Conservation (phyloP, 345 rosid species). For the Salix brachista region DNA sequence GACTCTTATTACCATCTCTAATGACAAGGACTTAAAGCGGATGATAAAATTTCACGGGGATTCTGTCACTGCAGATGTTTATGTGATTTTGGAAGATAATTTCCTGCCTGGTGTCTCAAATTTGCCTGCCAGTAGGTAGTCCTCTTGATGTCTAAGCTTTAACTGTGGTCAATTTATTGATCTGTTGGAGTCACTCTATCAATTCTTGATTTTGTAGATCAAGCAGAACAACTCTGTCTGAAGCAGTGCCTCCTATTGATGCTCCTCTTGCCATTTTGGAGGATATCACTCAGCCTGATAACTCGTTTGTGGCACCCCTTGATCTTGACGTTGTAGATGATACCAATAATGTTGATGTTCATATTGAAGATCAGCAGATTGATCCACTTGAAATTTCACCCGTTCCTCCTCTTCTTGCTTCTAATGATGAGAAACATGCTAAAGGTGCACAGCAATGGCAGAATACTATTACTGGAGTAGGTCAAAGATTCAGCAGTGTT, state of each 20-base stretch:
- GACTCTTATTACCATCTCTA: slow-evolving; percentile 72
- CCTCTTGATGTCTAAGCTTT: slow-evolving; percentile 18
- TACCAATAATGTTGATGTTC: slow-evolving; percentile 33
- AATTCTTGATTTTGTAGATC: slow-evolving; percentile 45
- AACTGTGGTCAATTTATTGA: background rate
- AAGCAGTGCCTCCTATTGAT: slow-evolving; percentile 49
- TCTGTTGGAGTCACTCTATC: slow-evolving; percentile 19
- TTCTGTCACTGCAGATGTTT: slow-evolving; percentile 53
- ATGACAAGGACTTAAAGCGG: slow-evolving; percentile 58
- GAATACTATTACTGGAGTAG: slow-evolving; percentile 83
- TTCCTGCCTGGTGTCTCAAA: slow-evolving; percentile 57
- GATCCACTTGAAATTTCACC: slow-evolving; percentile 51
- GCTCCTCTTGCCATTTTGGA: slow-evolving; percentile 37
- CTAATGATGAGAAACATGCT: slow-evolving; percentile 52
- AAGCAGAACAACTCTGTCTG: slow-evolving; percentile 85
- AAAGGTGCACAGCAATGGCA: slow-evolving; percentile 89
- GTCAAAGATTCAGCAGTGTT: slow-evolving; percentile 79
- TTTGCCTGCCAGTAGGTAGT: slow-evolving; percentile 85
- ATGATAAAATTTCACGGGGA: slow-evolving; percentile 64
- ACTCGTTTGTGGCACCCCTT: slow-evolving; percentile 35
- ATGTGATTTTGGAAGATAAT: slow-evolving; percentile 54
- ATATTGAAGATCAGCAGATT: slow-evolving; percentile 38
- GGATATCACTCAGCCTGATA: slow-evolving; percentile 41
- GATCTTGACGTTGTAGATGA: slow-evolving; percentile 44
- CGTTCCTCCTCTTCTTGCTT: slow-evolving; percentile 37